phyloP scores from a whole-genome alignment of 2,329 filamentous ascomycete genomes.

The Beauveria rudraprayagi region DNA sequence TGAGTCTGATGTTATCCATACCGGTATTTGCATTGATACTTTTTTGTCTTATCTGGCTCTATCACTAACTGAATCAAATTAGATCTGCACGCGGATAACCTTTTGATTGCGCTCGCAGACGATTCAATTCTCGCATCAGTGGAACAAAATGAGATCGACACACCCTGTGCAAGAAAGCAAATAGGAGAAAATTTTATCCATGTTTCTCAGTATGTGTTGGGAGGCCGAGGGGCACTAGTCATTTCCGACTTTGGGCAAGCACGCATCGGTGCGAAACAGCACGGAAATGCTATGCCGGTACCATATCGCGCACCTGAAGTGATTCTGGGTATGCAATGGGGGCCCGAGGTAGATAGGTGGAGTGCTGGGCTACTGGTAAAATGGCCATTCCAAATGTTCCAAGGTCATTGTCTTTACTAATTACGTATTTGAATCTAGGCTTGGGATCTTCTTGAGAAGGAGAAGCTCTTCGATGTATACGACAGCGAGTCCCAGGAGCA shows the following conservation, averaged over 20 bases:
- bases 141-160: slow-evolving; percentile 23
- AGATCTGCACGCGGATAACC: slow-evolving; percentile 30
- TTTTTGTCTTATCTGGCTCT: neutral
- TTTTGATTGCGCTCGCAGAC: slow-evolving; percentile 26
- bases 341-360: slow-evolving; percentile 27
- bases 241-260: slow-evolving; percentile 30
- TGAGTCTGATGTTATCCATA: neutral
- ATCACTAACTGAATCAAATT: neutral
- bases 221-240: slow-evolving; percentile 22
- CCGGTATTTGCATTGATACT: neutral
- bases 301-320: slow-evolving; percentile 29
- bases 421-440: slow-evolving; percentile 18
- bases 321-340: slow-evolving; percentile 28
- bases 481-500: slow-evolving; percentile 16
- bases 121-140: slow-evolving; percentile 21
- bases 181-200: slow-evolving; percentile 21
- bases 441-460: slow-evolving; percentile 19
- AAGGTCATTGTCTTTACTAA: neutral
- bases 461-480: slow-evolving; percentile 19
- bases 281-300: slow-evolving; percentile 21
- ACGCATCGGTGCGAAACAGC: slow-evolving; percentile 20
- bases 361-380: slow-evolving; percentile 26
- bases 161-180: slow-evolving; percentile 24
- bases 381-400: neutral
- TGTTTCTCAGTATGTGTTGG: slow-evolving; percentile 24